These are phyloP conservation scores for Picea sitchensis DNA, from an alignment of 75 land plant genomes.

Conservation along the genomic window DNA sequence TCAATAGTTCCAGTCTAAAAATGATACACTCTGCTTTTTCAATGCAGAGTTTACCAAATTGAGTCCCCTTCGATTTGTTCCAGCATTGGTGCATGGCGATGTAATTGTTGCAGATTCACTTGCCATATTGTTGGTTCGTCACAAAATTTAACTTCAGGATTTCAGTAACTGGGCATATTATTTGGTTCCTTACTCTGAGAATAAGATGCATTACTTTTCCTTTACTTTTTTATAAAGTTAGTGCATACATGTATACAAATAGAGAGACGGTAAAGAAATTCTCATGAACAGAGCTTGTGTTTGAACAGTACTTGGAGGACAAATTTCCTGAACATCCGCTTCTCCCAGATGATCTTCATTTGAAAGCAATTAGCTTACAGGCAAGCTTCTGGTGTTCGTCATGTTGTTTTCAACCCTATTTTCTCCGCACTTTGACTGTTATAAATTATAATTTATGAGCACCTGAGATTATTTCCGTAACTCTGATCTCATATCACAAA, in stretches of 20 bases:
- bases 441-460: background rate
- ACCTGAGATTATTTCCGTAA: background rate
- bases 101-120: constrained; percentile 45
- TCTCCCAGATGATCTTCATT: constrained; percentile 36
- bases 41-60: constrained; percentile 44
- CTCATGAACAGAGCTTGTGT: background rate
- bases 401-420: background rate
- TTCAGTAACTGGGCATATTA: background rate
- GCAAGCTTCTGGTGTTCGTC: constrained; percentile 1
- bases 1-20: background rate
- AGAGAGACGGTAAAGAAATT: background rate
- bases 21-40: background rate
- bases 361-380: constrained; percentile 43
- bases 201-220: background rate
- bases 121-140: constrained; percentile 54
- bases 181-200: background rate
- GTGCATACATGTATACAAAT: background rate
- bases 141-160: background rate
- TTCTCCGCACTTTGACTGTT: background rate
- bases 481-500: background rate
- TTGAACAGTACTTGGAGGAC: constrained; percentile 51
- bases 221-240: background rate
- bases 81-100: constrained; percentile 50
- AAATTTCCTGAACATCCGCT: constrained; percentile 46
- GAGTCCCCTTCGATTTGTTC: constrained; percentile 52